A percentile compares a stretch with the other conserved stretches of the same genome.
phyloP scores from a whole-genome alignment of 2,329 filamentous ascomycete genomes.

The Fusarium praegraminearum region DNA sequence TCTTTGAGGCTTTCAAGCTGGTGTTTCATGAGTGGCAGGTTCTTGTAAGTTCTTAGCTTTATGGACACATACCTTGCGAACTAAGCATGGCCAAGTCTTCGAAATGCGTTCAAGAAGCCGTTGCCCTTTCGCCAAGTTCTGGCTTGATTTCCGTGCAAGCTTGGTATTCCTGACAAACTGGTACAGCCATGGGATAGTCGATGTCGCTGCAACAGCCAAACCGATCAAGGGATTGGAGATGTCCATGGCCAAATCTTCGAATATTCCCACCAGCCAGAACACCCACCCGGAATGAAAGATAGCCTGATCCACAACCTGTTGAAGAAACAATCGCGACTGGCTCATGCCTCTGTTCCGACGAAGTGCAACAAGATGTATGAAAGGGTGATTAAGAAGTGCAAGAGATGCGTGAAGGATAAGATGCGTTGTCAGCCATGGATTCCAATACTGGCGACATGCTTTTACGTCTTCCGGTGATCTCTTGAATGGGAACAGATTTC shows the following conservation, averaged over 20 bases:
- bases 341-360: slow-evolving; percentile 4
- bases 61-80: neutral
- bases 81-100: slow-evolving; percentile 9
- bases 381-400: slow-evolving; percentile 14
- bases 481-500: slow-evolving; percentile 14
- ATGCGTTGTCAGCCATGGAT: slow-evolving; percentile 19
- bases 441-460: slow-evolving; percentile 5
- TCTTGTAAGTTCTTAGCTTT: neutral
- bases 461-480: neutral
- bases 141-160: slow-evolving; percentile 5
- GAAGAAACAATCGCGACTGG: slow-evolving; percentile 8
- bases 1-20: slow-evolving; percentile 3
- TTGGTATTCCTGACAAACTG: slow-evolving; percentile 13
- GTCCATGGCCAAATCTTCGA: slow-evolving; percentile 7
- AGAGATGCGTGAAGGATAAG: slow-evolving; percentile 15
- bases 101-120: slow-evolving; percentile 6
- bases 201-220: slow-evolving; percentile 16
- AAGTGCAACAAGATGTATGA: slow-evolving; percentile 12
- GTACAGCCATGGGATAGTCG: slow-evolving; percentile 15
- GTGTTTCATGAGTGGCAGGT: fast-evolving
- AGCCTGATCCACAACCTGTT: slow-evolving; percentile 20
- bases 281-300: slow-evolving; percentile 21
- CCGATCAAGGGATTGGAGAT: slow-evolving; percentile 1
- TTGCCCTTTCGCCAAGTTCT: neutral
- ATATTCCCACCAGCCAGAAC: slow-evolving; percentile 23